Base-by-base conservation (phyloP, 1,284 basidiomycete genomes). In the Boletus sp. region DNA sequence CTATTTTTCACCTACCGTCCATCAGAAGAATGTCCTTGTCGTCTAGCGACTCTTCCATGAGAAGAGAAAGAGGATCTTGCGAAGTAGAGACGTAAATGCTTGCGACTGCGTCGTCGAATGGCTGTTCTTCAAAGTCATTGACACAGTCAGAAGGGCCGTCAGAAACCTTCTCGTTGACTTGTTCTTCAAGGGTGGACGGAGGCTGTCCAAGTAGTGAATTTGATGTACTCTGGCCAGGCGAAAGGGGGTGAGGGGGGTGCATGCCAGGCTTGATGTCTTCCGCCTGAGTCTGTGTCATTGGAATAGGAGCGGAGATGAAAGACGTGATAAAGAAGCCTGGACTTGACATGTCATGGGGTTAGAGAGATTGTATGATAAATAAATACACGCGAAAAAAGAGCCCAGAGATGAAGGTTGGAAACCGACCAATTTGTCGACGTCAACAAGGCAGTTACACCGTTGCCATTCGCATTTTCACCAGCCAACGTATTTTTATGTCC, bases 21-120 rank as follows among this genome's bases (percentile, higher is more conserved):
- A 87, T 85, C 35, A 85, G 68, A 61, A 81, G 67, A 38, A 76
- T 72, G 31, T 79, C 78, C 55, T 81, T 81, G 37, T 83, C 82
- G 55, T 85, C 82, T 14, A 89, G 64, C 58, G 73, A 78, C 62
- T 88, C 88, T 38, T 80, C 76, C 64, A 86, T 68, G 31, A 89
- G 82, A 52, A 79, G 68, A 23, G 51, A 55, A 47, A 73, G 49
- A 27, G 70, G 66, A 53, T 71, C 70, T 48, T 68, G 62, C 21
- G 67, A 59, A 8, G 64, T 60, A 33, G 68, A 73, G 27, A 50
- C 46, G 35, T 77, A 77, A 43, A 75, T 63, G 31, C 60, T 64
- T 55, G 65, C 64, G 13, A 78, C 54, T 55, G 67, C 61, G 21
- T 65, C 58, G 48, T 70, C 66, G 30, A 76, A 59, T 47, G 53